Conservation (phyloP, 495 filamentous ascomycete species). For the Tuber magnatum region DNA sequence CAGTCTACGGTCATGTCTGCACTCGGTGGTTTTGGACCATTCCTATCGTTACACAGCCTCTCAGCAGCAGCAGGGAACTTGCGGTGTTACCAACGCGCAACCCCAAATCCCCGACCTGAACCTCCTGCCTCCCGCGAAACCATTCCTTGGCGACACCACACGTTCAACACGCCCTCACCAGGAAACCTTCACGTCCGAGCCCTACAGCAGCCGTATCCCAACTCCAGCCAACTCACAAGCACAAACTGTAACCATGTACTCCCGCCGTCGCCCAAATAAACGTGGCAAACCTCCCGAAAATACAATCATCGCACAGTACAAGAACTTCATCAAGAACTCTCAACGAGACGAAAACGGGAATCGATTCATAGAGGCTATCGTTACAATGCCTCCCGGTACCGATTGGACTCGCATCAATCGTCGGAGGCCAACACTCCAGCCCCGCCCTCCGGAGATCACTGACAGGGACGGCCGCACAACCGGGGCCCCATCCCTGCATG, state of each 20-base stretch:
- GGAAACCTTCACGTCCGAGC: not conserved
- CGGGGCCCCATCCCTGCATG: constrained; percentile 11
- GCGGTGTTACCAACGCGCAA: not conserved
- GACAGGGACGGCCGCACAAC: constrained; percentile 9
- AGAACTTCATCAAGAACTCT: constrained; percentile 20
- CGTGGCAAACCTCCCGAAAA: constrained; percentile 8
- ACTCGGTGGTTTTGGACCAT: not conserved
- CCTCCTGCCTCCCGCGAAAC: not conserved
- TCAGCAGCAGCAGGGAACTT: not conserved
- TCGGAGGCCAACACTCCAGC: not conserved
- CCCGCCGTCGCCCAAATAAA: not conserved
- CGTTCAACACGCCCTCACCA: not conserved
- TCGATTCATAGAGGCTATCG: constrained; percentile 21
- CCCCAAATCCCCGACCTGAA: not conserved
- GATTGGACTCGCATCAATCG: constrained; percentile 29
- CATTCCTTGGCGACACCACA: not conserved
- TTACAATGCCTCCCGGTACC: constrained; percentile 6
- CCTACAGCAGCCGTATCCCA: not conserved
- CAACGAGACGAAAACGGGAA: constrained; percentile 33
- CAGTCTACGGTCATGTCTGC: not conserved
- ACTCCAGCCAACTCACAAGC: not conserved
- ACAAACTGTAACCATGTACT: not conserved
- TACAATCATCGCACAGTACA: constrained; percentile 21
- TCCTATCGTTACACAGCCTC: not conserved
- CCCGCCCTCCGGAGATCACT: constrained; percentile 1